Conservation (phyloP, 495 filamentous ascomycete species). For the Zalerion maritima region DNA sequence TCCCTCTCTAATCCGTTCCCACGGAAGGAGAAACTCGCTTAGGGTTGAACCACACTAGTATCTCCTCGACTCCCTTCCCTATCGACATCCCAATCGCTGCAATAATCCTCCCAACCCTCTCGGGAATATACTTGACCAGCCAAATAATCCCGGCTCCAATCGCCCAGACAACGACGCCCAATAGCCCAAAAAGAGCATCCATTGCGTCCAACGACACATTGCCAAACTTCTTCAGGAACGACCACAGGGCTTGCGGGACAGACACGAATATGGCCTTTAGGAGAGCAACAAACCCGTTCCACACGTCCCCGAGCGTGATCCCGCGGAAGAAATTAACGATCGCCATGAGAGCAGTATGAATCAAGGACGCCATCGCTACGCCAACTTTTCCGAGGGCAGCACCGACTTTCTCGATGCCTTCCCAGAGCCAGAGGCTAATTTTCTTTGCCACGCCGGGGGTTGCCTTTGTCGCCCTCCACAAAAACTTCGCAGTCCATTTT, state of each 20-base stretch:
- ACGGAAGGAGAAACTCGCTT: too few species aligned
- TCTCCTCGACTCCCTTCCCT: slow-evolving; percentile 21
- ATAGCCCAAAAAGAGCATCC: slow-evolving; percentile 15
- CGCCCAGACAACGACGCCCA: slow-evolving; percentile 15
- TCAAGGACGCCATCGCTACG: slow-evolving; percentile 13
- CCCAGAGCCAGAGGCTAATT: slow-evolving; percentile 17
- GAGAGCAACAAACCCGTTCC: slow-evolving; percentile 18
- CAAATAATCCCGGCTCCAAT: slow-evolving; percentile 13
- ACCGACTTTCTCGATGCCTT: slow-evolving; percentile 13
- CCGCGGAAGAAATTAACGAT: slow-evolving; percentile 20
- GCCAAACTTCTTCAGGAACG: slow-evolving; percentile 10
- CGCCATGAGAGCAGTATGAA: slow-evolving; percentile 22
- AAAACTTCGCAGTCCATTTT: slow-evolving; percentile 3
- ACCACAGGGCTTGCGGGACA: slow-evolving; percentile 17
- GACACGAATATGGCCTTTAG: slow-evolving; percentile 17
- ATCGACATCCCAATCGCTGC: slow-evolving; percentile 15
- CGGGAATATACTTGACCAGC: slow-evolving; percentile 18
- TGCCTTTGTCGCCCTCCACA: slow-evolving; percentile 13
- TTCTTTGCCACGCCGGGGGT: slow-evolving; percentile 18
- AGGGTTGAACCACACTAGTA: slow-evolving; percentile 26
- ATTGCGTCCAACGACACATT: slow-evolving; percentile 12
- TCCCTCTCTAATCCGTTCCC: too few species aligned
- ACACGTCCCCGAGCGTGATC: slow-evolving; percentile 24
- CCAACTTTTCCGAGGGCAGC: slow-evolving; percentile 13
- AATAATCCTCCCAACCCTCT: slow-evolving; percentile 19